Percentiles rank a stretch among this genome's conserved stretches.
Conservation (phyloP, 2,329 filamentous ascomycete genomes). For the Fusarium piperis region DNA sequence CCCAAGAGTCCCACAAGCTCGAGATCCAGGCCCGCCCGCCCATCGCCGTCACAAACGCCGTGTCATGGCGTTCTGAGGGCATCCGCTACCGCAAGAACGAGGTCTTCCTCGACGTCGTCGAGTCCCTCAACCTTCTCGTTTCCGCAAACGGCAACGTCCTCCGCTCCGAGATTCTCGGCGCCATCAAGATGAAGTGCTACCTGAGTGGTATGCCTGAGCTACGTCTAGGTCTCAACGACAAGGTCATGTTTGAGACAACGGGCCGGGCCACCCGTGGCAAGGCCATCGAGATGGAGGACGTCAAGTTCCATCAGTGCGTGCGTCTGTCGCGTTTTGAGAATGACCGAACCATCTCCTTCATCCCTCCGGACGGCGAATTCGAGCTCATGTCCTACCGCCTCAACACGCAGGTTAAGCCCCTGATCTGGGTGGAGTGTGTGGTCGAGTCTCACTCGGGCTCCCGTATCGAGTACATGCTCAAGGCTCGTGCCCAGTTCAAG, state of each 20-base stretch:
- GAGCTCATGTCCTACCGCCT: constrained; percentile 99
- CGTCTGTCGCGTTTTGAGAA: constrained; percentile 96
- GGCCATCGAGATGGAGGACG: constrained; percentile 99
- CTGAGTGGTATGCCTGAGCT: constrained; percentile 98
- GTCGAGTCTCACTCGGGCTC: constrained; percentile 96
- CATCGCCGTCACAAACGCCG: constrained; percentile 97
- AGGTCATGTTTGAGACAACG: constrained; percentile 99
- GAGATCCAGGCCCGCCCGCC: constrained; percentile 95
- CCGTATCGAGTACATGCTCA: constrained; percentile 98
- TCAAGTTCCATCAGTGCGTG: constrained; percentile 99
- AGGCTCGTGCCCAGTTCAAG: constrained; percentile 98
- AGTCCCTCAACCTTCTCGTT: constrained; percentile 95
- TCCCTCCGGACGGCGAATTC: constrained; percentile 97
- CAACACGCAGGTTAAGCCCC: constrained; percentile 97
- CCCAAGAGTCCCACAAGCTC: constrained; percentile 98
- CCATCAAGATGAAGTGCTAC: constrained; percentile 99
- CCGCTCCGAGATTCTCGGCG: constrained; percentile 93
- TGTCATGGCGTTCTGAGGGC: constrained; percentile 97
- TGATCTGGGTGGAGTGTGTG: constrained; percentile 99
- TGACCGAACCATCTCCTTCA: constrained; percentile 98
- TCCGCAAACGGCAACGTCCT: constrained; percentile 94
- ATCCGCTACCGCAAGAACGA: constrained; percentile 99
- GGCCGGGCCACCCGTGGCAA: constrained; percentile 94
- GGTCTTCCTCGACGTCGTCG: constrained; percentile 97
- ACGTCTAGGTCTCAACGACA: constrained; percentile 94